A percentile compares a stretch with the other conserved stretches of the same genome.
phyloP scores from a whole-genome alignment of 2,329 filamentous ascomycete genomes.

The Saccharata proteae region DNA sequence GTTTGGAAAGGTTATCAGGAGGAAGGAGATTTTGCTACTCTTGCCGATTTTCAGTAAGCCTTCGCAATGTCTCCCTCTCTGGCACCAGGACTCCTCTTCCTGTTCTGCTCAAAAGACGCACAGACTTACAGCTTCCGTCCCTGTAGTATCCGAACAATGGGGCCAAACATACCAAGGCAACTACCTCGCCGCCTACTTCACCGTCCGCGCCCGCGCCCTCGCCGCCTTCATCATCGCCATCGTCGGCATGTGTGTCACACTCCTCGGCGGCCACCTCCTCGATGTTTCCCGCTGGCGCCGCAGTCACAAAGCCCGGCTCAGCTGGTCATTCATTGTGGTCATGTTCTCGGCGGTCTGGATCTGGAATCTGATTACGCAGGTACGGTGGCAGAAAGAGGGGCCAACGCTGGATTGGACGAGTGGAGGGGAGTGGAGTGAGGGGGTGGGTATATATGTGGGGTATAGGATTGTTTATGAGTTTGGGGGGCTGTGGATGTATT shows the following conservation, averaged over 20 bases:
- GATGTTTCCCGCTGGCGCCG: slow-evolving; percentile 32
- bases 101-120: no score
- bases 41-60: slow-evolving; percentile 39
- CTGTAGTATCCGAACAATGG: slow-evolving; percentile 41
- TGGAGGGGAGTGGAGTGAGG: no score
- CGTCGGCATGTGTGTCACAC: slow-evolving; percentile 33
- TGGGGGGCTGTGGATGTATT: slow-evolving; percentile 36
- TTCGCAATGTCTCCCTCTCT: no score
- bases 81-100: no score
- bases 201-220: slow-evolving; percentile 36
- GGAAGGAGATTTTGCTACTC: slow-evolving; percentile 36
- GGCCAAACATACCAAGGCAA: slow-evolving; percentile 40
- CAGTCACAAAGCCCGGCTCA: slow-evolving; percentile 15
- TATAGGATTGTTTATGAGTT: slow-evolving; percentile 16
- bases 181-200: slow-evolving; percentile 42
- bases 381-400: neutral
- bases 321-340: slow-evolving; percentile 28
- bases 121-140: no score
- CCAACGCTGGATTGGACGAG: slow-evolving; percentile 34
- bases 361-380: slow-evolving; percentile 35
- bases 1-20: slow-evolving; percentile 23
- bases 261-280: slow-evolving; percentile 40
- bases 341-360: slow-evolving; percentile 36
- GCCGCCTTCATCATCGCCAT: slow-evolving; percentile 35
- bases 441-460: slow-evolving; percentile 37